Conservation (phyloP, 495 filamentous ascomycete genomes). For the Neohortaea acidophila region DNA sequence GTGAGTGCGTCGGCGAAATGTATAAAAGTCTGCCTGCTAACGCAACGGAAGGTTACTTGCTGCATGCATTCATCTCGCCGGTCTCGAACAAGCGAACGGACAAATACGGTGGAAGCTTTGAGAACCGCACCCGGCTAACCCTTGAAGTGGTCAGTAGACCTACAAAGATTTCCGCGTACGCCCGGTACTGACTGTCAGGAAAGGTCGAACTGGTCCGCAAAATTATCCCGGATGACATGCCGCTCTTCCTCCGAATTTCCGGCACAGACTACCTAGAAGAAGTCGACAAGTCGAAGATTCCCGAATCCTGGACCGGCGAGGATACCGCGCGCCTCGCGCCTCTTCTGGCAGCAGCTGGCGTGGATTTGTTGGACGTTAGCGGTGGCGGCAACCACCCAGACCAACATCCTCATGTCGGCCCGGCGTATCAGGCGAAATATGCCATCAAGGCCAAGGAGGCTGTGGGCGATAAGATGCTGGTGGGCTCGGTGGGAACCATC, state of each 20-base stretch:
- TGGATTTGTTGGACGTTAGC: conserved; percentile 52
- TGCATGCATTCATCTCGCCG: conserved; percentile 27
- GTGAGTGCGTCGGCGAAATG: neutral
- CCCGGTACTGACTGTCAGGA: neutral
- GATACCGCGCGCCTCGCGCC: conserved; percentile 40
- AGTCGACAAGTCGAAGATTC: conserved; percentile 24
- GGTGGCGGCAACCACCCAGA: conserved; percentile 42
- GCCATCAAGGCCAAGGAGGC: conserved; percentile 47
- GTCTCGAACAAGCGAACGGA: conserved; percentile 30
- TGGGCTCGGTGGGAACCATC: conserved; percentile 49
- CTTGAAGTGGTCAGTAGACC: conserved; percentile 20
- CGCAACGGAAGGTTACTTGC: conserved; percentile 22
- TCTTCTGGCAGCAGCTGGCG: conserved; percentile 36
- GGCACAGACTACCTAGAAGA: conserved; percentile 34
- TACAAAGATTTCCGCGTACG: neutral
- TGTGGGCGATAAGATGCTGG: conserved; percentile 41
- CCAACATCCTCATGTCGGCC: conserved; percentile 42
- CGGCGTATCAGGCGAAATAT: conserved; percentile 54
- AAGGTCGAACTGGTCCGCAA: conserved; percentile 17
- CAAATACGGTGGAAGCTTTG: conserved; percentile 31
- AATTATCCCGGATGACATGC: conserved; percentile 18
- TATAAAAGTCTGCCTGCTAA: neutral
- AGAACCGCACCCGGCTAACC: conserved; percentile 28
- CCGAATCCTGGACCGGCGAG: conserved; percentile 40
- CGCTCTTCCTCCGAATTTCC: conserved; percentile 27